These are phyloP conservation scores for Oryza officinalis DNA, from an alignment of 176 grass and related monocot genomes.

Conservation along the genomic window DNA sequence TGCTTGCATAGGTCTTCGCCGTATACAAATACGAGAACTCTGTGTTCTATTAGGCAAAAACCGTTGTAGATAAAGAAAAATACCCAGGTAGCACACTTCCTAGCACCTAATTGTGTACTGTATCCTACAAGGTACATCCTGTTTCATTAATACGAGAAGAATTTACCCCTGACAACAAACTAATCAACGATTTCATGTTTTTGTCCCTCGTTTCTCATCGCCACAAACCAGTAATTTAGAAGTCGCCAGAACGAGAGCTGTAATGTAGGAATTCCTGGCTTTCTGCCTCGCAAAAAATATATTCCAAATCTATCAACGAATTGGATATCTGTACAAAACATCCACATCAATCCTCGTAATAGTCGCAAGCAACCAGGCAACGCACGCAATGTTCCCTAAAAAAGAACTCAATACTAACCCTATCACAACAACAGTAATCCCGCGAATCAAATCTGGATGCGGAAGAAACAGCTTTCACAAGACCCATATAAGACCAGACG, in stretches of 20 bases:
- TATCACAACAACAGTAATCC: not conserved
- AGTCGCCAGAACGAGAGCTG: not conserved
- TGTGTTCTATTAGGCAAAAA: conserved; percentile 1
- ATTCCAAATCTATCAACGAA: conserved; percentile 15
- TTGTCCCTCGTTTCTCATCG: not conserved
- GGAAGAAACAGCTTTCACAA: not conserved
- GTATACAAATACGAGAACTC: not conserved
- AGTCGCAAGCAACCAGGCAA: not conserved
- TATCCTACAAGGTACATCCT: not conserved
- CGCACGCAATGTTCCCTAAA: not conserved
- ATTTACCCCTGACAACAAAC: not conserved
- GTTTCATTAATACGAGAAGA: not conserved
- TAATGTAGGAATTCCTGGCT: not conserved
- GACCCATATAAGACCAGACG: not conserved
- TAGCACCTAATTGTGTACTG: not conserved
- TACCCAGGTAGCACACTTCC: not conserved
- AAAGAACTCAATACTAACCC: not conserved
- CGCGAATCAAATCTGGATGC: not conserved
- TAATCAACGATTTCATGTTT: not conserved
- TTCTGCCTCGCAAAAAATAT: not conserved
- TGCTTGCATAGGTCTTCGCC: not conserved
- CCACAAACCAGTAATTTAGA: not conserved
- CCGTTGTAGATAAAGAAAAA: not conserved
- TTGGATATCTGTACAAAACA: not conserved
- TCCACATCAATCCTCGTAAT: not conserved